These are phyloP conservation scores for Lactarius akahatsu DNA, from an alignment of 768 basidiomycete species.

Conservation along the genomic window DNA sequence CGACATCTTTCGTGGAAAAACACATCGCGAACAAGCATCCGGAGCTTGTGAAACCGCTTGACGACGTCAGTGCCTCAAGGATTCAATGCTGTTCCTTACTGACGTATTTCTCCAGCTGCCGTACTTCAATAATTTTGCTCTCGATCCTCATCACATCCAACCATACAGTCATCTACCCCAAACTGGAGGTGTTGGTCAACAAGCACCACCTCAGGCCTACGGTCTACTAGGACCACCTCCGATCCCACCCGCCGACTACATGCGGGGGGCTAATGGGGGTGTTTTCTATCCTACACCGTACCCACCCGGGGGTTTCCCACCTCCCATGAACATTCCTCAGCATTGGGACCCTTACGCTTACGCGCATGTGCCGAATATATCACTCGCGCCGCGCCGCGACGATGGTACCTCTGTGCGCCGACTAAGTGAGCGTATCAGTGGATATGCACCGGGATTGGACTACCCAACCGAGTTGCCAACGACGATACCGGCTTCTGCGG, in stretches of 20 bases:
- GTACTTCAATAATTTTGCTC: conserved; percentile 93
- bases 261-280: conserved; percentile 31
- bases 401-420: conserved; percentile 59
- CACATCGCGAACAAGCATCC: conserved; percentile 95
- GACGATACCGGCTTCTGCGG: conserved; percentile 56
- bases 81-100: conserved; percentile 17
- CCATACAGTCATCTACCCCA: conserved; percentile 80
- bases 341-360: conserved; percentile 51
- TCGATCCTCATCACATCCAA: conserved; percentile 92
- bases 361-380: conserved; percentile 39
- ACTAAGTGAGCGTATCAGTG: conserved; percentile 79
- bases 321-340: conserved; percentile 41
- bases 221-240: conserved; percentile 66
- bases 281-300: conserved; percentile 41
- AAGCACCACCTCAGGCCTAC: conserved; percentile 81
- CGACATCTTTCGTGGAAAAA: conserved; percentile 95
- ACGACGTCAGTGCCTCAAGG: conserved; percentile 59
- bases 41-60: conserved; percentile 77
- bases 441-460: conserved; percentile 57
- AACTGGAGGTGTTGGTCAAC: conserved; percentile 62
- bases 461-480: conserved; percentile 44
- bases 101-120: conserved; percentile 54
- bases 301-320: conserved; percentile 43
- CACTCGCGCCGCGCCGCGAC: conserved; percentile 52
- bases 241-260: conserved; percentile 35